Conservation (phyloP, 768 basidiomycete genomes). For the Chalciporus piperatus region DNA sequence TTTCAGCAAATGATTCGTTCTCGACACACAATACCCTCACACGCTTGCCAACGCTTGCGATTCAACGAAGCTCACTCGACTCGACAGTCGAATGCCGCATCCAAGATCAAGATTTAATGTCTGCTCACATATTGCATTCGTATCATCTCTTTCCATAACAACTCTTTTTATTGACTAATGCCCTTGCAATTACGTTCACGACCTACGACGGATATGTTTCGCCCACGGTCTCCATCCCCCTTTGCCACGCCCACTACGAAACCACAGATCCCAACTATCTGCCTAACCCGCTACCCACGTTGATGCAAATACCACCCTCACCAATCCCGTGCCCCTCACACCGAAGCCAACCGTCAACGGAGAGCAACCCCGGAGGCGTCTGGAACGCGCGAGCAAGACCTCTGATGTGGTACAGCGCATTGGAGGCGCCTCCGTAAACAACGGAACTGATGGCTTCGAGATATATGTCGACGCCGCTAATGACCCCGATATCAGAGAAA, state of each 20-base stretch:
- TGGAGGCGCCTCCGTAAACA: constrained; percentile 22
- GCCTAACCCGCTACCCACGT: constrained; percentile 70
- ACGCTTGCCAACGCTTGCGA: constrained; percentile 13
- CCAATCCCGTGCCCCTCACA: constrained; percentile 29
- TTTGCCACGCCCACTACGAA: constrained; percentile 28
- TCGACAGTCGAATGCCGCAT: constrained; percentile 9
- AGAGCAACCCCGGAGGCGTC: constrained; percentile 39
- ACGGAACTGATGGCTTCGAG: constrained; percentile 54
- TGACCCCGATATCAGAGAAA: constrained; percentile 66
- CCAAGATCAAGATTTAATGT: constrained; percentile 27
- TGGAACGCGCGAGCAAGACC: constrained; percentile 47
- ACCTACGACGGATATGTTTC: constrained; percentile 24
- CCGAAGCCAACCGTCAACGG: constrained; percentile 20
- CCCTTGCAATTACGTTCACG: constrained; percentile 31
- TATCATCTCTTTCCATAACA: constrained; percentile 26
- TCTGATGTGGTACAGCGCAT: constrained; percentile 61
- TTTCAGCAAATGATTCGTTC: constrained; percentile 21
- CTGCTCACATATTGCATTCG: constrained; percentile 4
- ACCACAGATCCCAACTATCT: constrained; percentile 55
- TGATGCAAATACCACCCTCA: constrained; percentile 39
- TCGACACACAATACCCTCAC: constrained; percentile 16
- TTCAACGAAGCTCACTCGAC: constrained; percentile 16
- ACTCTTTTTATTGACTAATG: constrained; percentile 24
- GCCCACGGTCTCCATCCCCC: constrained; percentile 27
- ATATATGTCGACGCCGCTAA: constrained; percentile 65